Base-by-base conservation (phyloP, 257 asterid species). In the Cruciata laevipes region DNA sequence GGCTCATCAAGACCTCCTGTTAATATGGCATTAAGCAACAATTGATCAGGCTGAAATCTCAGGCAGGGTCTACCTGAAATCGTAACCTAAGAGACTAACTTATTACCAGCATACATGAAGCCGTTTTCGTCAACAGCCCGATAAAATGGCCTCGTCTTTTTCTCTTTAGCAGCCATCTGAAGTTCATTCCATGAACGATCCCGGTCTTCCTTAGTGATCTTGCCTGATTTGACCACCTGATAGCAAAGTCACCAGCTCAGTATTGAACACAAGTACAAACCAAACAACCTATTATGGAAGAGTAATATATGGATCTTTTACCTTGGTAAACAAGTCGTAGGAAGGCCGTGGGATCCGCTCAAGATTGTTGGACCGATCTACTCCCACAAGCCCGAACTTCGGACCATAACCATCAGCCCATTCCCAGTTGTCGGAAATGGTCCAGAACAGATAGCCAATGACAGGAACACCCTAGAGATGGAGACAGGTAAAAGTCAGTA, bases 371-470 rank as follows among this genome's bases (percentile, higher is more conserved):
- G 71, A 73, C 27, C 98, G 96, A 65, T 92, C 97, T 44, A 92
- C 98, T 49, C 89, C 96, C 42, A 87, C 95, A 75, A 93, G 78
- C 62, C 99, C 99, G 71, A 90, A 93, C 84, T 93, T 93, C 44
- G 99, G 99, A 27, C 99, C 99, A 68, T 93, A 93, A 4, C 99
- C 99, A 78, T 93, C 99, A 53, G 99, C 97, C 99, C 99, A 93
- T 71, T 93, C 99, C 99, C 99, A 93, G 84, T 93, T 93, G 81
- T 93, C 99, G 24, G 99, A 93, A 80, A 88, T 90, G 59, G 99
- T 93, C 99, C 99, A 93, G 76, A 93, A 93, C 72, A 93, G 69
- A 83, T 90, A 93, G 52, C 99, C 99, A 68, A 90, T 84, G 67
- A 93, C 66, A 0, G 88, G 95, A 11, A 93, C 89, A 66, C 97